Conservation (phyloP, 768 basidiomycete genomes). For the Auriscalpium microsporum region DNA sequence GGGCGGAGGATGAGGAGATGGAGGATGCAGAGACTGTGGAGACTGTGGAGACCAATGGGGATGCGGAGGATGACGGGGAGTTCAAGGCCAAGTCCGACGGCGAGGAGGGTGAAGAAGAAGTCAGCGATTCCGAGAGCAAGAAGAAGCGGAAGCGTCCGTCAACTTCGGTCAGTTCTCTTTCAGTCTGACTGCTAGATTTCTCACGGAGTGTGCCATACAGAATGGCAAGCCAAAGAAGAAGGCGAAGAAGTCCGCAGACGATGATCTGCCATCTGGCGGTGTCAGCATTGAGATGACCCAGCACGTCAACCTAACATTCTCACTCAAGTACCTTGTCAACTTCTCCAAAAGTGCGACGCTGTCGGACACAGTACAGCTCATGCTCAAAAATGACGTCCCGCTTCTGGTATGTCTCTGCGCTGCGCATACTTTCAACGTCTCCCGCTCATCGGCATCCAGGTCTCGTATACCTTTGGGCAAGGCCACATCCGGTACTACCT, state of each 20-base stretch:
- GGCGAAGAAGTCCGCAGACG: constrained; percentile 36
- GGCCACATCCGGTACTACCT: constrained; percentile 92
- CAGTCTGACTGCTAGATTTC: not conserved
- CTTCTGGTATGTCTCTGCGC: constrained; percentile 50
- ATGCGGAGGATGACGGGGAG: constrained; percentile 37
- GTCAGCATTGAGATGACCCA: constrained; percentile 83
- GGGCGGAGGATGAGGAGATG: constrained; percentile 24
- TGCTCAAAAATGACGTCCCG: constrained; percentile 90
- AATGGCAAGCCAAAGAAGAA: constrained; percentile 43
- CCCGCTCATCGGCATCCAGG: constrained; percentile 33
- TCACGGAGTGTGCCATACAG: constrained; percentile 5
- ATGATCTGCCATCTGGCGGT: constrained; percentile 38
- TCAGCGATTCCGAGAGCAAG: constrained; percentile 24
- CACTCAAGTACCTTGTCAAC: constrained; percentile 93
- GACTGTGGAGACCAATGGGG: constrained; percentile 41
- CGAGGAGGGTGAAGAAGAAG: constrained; percentile 29
- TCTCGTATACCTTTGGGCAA: constrained; percentile 83
- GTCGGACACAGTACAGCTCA: constrained; percentile 63
- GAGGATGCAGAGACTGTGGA: constrained; percentile 37
- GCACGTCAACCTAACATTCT: constrained; percentile 88
- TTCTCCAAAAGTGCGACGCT: constrained; percentile 86
- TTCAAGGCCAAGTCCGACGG: constrained; percentile 25
- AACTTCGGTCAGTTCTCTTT: constrained; percentile 34
- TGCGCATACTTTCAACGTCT: not conserved
- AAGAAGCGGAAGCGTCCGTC: constrained; percentile 64